Evolutionary conservation across 2,329 filamentous ascomycete species (phyloP).

Genomic region (Cladophialophora psammophila): DNA sequence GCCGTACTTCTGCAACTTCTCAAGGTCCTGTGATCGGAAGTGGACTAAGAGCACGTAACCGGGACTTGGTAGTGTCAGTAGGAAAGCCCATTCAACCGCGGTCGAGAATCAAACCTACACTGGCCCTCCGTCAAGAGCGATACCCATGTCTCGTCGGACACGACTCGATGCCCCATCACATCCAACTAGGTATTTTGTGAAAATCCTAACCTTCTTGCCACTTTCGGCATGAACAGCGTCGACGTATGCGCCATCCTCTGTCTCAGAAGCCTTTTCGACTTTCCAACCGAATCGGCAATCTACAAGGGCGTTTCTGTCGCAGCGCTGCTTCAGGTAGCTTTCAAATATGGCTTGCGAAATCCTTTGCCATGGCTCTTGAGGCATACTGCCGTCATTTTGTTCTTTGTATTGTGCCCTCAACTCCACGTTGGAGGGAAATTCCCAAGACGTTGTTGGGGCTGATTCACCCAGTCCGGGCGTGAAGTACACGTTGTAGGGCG

Average conservation of each 20-base stretch:
- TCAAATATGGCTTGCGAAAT: slow-evolving; percentile 48
- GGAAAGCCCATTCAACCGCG: slow-evolving; percentile 36
- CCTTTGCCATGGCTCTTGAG: slow-evolving; percentile 45
- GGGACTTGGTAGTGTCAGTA: background rate
- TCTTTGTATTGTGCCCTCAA: slow-evolving; percentile 20
- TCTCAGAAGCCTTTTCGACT: slow-evolving; percentile 36
- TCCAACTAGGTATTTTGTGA: slow-evolving; percentile 40
- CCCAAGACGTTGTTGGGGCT: slow-evolving; percentile 12
- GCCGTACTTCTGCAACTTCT: slow-evolving; percentile 38
- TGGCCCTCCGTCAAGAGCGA: slow-evolving; percentile 41
- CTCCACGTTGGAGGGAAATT: slow-evolving; percentile 20
- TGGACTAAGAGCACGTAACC: slow-evolving; percentile 42
- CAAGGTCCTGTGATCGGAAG: slow-evolving; percentile 44
- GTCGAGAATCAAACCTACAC: slow-evolving; percentile 37
- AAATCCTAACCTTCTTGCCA: slow-evolving; percentile 33
- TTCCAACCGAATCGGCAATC: slow-evolving; percentile 43
- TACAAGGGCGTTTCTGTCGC: slow-evolving; percentile 39
- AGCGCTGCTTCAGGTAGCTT: slow-evolving; percentile 44
- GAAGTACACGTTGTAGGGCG: background rate
- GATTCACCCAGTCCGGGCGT: background rate
- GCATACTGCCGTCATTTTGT: slow-evolving; percentile 46
- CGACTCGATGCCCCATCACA: slow-evolving; percentile 44
- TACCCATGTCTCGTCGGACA: slow-evolving; percentile 39
- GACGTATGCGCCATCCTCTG: slow-evolving; percentile 28
- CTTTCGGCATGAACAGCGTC: slow-evolving; percentile 36